A percentile compares a stretch with the other conserved stretches of the same genome.
These are phyloP conservation scores for Plasmodium chabaudi DNA, from an alignment of 169 alveolate species.

Conservation along the genomic window DNA sequence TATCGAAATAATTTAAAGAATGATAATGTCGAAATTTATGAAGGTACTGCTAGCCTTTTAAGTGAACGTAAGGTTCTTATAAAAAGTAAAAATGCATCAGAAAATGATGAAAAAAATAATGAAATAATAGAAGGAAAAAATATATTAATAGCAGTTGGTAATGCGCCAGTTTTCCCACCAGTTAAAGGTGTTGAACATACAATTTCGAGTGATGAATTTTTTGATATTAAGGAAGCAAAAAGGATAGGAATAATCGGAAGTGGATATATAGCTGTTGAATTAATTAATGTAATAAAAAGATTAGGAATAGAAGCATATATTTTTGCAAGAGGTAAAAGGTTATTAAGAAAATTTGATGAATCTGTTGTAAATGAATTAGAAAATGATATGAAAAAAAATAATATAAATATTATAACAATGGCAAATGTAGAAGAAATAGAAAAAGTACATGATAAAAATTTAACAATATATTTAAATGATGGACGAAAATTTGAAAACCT, in stretches of 20 bases:
- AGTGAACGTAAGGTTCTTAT: slow-evolving; percentile 36
- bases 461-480: slow-evolving; percentile 93
- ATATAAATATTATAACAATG: slow-evolving; percentile 84
- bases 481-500: slow-evolving; percentile 92
- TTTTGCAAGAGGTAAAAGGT: slow-evolving; percentile 82
- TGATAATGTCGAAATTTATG: slow-evolving; percentile 82
- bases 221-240: slow-evolving; percentile 91
- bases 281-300: slow-evolving; percentile 92
- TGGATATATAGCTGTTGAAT: slow-evolving; percentile 95
- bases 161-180: slow-evolving; percentile 85
- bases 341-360: slow-evolving; percentile 79
- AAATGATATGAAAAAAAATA: slow-evolving; percentile 85
- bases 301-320: slow-evolving; percentile 92
- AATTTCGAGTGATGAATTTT: slow-evolving; percentile 93
- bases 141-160: slow-evolving; percentile 90
- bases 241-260: slow-evolving; percentile 95
- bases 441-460: slow-evolving; percentile 84
- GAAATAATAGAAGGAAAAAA: slow-evolving; percentile 80
- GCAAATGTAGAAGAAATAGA: slow-evolving; percentile 92
- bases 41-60: slow-evolving; percentile 55
- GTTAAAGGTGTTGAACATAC: slow-evolving; percentile 88
- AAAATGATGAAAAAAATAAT: slow-evolving; percentile 12
- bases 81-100: slow-evolving; percentile 5
- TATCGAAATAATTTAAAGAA: slow-evolving; percentile 83
- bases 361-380: slow-evolving; percentile 87